Evolutionary conservation across 2,329 filamentous ascomycete species (phyloP).

Genomic region (Dactylellina haptotyla): DNA sequence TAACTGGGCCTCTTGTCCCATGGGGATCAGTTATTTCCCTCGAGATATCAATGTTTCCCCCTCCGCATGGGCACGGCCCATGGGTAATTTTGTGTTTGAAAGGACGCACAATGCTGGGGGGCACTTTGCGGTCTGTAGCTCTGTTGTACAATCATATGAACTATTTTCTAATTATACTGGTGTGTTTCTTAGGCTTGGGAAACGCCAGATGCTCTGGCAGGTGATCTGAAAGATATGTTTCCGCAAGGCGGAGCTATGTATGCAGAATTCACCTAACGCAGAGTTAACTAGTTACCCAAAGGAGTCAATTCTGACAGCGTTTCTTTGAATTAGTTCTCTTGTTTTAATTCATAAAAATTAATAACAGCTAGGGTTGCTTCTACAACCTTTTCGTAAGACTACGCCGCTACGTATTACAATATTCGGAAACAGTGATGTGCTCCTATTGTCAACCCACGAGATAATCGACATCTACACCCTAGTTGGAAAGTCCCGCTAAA

Average conservation of each 20-base stretch:
- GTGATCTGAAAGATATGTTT: constrained; percentile 71
- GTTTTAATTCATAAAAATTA: too few species aligned
- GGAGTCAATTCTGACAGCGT: too few species aligned
- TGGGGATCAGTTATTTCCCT: constrained; percentile 69
- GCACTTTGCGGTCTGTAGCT: constrained; percentile 37
- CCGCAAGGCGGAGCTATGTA: constrained; percentile 65
- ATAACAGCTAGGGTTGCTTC: too few species aligned
- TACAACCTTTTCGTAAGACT: too few species aligned
- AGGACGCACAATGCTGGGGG: constrained; percentile 59
- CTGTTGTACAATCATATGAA: not conserved
- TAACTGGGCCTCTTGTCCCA: constrained; percentile 62
- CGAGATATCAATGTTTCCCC: constrained; percentile 69
- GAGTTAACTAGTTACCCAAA: too few species aligned
- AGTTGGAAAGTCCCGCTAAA: too few species aligned
- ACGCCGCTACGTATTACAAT: too few species aligned
- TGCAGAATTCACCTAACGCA: too few species aligned
- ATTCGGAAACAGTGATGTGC: too few species aligned
- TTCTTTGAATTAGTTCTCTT: too few species aligned
- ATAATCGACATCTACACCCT: too few species aligned
- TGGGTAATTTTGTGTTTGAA: constrained; percentile 72
- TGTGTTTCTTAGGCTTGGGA: constrained; percentile 66
- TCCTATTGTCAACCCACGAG: too few species aligned
- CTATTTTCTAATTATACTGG: constrained; percentile 58
- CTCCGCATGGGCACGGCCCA: constrained; percentile 68
- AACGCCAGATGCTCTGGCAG: constrained; percentile 66